Evolutionary conservation across 148 eudicot genomes (phyloP).

Genomic region (Camellia sinensis): DNA sequence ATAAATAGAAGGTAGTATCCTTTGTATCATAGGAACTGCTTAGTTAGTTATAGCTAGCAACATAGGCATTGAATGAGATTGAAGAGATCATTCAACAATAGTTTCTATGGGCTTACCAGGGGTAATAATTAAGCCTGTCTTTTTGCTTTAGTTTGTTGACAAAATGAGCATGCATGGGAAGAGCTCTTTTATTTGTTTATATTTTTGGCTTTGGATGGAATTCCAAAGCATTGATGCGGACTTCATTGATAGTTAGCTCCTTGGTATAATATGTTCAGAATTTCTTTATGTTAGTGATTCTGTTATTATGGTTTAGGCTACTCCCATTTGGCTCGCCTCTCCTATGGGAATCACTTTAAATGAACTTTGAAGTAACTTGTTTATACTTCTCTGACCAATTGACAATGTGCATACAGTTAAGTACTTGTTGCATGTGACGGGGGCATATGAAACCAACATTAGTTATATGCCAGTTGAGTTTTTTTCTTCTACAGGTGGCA

Average conservation of each 20-base stretch:
- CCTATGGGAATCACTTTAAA: not conserved
- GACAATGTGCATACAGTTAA: not conserved
- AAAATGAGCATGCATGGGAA: not conserved
- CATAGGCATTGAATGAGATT: not conserved
- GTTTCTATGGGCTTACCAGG: not conserved
- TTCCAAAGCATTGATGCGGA: not conserved
- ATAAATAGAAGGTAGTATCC: no score
- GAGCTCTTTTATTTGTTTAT: not conserved
- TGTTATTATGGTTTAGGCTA: no score
- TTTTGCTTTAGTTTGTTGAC: not conserved
- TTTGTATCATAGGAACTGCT: not conserved
- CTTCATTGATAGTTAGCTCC: not conserved
- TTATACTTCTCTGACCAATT: not conserved
- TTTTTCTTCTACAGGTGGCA: constrained; percentile 60
- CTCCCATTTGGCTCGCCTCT: no score
- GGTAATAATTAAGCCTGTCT: not conserved
- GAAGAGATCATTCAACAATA: not conserved
- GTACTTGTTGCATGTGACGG: not conserved
- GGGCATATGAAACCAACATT: not conserved
- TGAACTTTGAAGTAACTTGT: not conserved
- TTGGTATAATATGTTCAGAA: not conserved
- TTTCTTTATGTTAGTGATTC: not conserved
- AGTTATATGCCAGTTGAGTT: not conserved
- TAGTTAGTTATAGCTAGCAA: not conserved
- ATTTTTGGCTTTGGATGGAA: not conserved